Evolutionary conservation across 345 rosid genomes (phyloP).

Genomic region (Euphorbia pulcherrima): DNA sequence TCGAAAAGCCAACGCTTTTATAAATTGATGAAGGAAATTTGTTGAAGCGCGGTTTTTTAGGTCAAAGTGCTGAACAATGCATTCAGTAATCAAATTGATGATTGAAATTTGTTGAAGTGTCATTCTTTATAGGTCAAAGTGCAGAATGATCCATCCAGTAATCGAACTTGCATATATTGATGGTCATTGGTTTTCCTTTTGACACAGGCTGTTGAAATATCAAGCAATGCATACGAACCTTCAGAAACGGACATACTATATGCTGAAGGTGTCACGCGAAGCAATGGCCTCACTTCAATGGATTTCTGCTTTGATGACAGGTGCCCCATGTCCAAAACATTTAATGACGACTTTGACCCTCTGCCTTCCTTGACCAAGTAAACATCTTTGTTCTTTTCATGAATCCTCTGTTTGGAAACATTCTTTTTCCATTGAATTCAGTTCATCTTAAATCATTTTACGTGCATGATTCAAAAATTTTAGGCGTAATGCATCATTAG

Average conservation of each 20-base stretch:
- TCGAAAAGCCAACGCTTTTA: too few relatives aligned
- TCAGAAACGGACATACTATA: constrained; percentile 50
- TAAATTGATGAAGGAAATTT: too few relatives aligned
- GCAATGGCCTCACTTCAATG: constrained; percentile 52
- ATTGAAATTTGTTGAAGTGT: not conserved
- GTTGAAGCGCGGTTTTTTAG: too few relatives aligned
- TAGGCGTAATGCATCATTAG: too few relatives aligned
- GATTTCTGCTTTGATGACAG: constrained; percentile 56
- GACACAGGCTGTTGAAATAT: constrained; percentile 51
- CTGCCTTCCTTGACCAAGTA: constrained; percentile 43
- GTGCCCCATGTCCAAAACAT: constrained; percentile 47
- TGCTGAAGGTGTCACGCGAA: constrained; percentile 56
- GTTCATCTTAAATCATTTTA: too few relatives aligned
- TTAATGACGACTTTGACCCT: constrained; percentile 37
- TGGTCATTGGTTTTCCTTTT: constrained; percentile 2
- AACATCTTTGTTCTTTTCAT: not conserved
- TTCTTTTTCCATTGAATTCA: too few relatives aligned
- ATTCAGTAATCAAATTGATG: too few relatives aligned
- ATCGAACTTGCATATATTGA: not conserved
- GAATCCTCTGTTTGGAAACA: too few relatives aligned
- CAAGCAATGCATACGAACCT: constrained; percentile 62
- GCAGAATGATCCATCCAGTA: not conserved
- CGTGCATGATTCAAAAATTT: too few relatives aligned
- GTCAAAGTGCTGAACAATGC: too few relatives aligned
- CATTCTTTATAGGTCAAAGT: not conserved